Evolutionary conservation across 1,284 basidiomycete species (phyloP), one percentile per base, ranked within the genome.

Genomic region (Testicularia cyperi): DNA sequence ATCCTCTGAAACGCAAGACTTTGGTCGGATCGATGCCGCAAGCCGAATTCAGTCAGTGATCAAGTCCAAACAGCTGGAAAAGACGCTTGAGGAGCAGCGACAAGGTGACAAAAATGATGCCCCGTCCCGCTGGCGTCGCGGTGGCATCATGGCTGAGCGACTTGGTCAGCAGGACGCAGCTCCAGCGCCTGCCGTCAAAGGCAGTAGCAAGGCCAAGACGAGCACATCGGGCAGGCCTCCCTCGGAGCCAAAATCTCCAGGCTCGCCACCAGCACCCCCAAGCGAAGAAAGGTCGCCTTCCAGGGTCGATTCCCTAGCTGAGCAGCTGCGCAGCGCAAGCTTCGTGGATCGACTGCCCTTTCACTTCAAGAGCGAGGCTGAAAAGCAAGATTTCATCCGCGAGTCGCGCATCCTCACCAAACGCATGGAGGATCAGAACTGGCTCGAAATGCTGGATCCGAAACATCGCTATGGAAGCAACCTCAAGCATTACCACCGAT

Each of bases 391-490:
- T 5, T 62, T 52, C 32, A 38, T 62, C 22, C 28, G 32, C 18
- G 58, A 55, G 29, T 55, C 58, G 21, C 36, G 48, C 21, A 35
- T 44, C 18, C 24, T 62, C 29, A 62, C 58, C 19, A 62, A 62
- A 24, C 52, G 52, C 10, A 41, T 62, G 47, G 58, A 62, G 18
- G 58, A 55, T 32, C 58, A 62, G 25, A 62, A 62, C 26, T 62
- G 52, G 52, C 56, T 65, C 32, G 62, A 65, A 33, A 55, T 65
- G 57, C 51, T 65, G 8, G 57, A 65, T 32, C 52, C 52, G 2
- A 55, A 60, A 23, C 55, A 67, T 29, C 55, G 65, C 16, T 68
- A 68, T 22, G 65, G 65, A 10, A 60, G 61, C 42, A 68, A 68
- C 25, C 61, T 68, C 20, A 68, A 68, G 27, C 48, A 61, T 38